Conservation (phyloP, 805 yeast genomes). For the Yarrowia hollandica region DNA sequence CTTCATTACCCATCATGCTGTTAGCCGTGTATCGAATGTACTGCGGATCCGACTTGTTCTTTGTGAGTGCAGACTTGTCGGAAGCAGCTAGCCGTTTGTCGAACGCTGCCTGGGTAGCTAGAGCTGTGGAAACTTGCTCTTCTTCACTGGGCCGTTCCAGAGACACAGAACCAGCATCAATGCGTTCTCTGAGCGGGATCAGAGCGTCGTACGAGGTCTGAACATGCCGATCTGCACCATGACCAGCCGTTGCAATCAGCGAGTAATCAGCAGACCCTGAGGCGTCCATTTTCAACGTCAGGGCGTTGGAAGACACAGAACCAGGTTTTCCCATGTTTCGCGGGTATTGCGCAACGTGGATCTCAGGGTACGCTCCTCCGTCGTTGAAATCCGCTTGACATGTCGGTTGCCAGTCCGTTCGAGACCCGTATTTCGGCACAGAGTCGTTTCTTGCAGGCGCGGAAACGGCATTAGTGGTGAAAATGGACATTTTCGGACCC, state of each 20-base stretch:
- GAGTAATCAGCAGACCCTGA: constrained; percentile 41
- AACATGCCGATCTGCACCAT: constrained; percentile 38
- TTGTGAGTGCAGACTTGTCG: constrained; percentile 34
- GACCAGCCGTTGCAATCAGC: constrained; percentile 42
- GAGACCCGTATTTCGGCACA: constrained; percentile 37
- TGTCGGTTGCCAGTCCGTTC: constrained; percentile 38
- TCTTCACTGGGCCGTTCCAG: constrained; percentile 51
- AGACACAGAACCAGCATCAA: constrained; percentile 43
- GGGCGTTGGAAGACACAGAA: constrained; percentile 33
- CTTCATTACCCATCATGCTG: constrained; percentile 40
- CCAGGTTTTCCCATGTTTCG: constrained; percentile 38
- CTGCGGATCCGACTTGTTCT: constrained; percentile 43
- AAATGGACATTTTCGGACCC: constrained; percentile 24
- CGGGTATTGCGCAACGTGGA: constrained; percentile 42
- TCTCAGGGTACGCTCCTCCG: constrained; percentile 43
- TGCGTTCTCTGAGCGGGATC: constrained; percentile 58
- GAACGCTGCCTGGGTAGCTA: constrained; percentile 58
- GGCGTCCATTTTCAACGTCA: constrained; percentile 38
- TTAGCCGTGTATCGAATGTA: constrained; percentile 50
- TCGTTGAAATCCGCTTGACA: constrained; percentile 39
- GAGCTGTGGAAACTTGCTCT: constrained; percentile 49
- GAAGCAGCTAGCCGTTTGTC: constrained; percentile 50
- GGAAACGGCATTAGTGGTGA: not conserved
- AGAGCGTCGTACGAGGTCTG: constrained; percentile 58
- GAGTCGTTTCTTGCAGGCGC: not conserved